These are phyloP conservation scores for Aspergillus sp. DNA, from an alignment of 2,329 filamentous ascomycete species.

Conservation along the genomic window DNA sequence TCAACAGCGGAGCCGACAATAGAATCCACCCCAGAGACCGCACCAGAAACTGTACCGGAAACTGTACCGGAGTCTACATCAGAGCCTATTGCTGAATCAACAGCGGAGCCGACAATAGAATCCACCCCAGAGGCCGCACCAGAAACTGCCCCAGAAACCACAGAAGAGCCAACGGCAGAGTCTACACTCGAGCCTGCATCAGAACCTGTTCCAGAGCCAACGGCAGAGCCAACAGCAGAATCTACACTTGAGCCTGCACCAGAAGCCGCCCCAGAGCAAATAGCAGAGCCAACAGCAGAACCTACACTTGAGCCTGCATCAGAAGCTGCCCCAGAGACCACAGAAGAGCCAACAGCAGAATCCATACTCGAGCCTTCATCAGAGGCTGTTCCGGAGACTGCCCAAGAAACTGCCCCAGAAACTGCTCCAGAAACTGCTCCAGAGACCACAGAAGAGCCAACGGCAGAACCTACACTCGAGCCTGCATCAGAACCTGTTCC, in stretches of 20 bases:
- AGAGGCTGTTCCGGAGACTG: background rate
- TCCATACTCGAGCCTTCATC: background rate
- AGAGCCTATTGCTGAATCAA: background rate
- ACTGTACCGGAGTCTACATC: conserved; percentile 1
- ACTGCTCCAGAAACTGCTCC: too few relatives aligned
- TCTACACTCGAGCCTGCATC: background rate
- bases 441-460: too few relatives aligned
- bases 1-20: background rate
- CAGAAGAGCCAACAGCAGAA: too few relatives aligned
- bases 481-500: too few relatives aligned
- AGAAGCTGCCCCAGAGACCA: conserved; percentile 3
- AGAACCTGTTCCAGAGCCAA: background rate
- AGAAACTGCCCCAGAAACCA: background rate
- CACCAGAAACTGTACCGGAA: conserved; percentile 5
- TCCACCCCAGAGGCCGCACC: background rate
- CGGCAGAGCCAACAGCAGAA: too few relatives aligned
- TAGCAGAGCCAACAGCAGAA: background rate
- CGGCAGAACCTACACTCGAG: too few relatives aligned
- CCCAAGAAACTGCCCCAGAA: background rate
- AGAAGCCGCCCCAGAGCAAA: conserved; percentile 4
- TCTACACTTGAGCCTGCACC: conserved; percentile 5
- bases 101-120: background rate
- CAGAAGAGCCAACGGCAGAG: too few relatives aligned
- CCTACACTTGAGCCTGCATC: conserved; percentile 3
- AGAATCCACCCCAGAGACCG: background rate